phyloP scores from a whole-genome alignment of 176 grass and related monocot species.

The Oryza nivara region DNA sequence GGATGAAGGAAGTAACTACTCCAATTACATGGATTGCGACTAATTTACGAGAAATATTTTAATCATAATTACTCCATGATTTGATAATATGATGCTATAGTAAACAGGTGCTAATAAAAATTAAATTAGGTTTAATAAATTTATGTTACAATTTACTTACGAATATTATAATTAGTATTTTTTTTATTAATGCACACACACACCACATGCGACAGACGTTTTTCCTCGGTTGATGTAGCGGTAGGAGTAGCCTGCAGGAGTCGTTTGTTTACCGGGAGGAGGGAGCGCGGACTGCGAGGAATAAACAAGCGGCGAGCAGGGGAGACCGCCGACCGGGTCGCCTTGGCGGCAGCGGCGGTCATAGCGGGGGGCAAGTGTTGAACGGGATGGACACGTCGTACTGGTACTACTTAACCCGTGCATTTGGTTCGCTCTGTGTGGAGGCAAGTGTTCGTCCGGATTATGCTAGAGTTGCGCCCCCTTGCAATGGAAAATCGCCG shows the following conservation, averaged over 20 bases:
- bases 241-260: background rate
- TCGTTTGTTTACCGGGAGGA: conserved; percentile 31
- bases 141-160: too few relatives aligned
- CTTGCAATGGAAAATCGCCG: background rate
- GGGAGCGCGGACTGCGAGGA: conserved; percentile 30
- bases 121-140: too few relatives aligned
- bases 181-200: too few relatives aligned
- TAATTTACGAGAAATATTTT: too few relatives aligned
- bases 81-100: too few relatives aligned
- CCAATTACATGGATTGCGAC: too few relatives aligned
- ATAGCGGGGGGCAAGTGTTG: conserved; percentile 31
- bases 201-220: background rate
- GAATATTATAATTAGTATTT: too few relatives aligned
- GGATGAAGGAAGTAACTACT: too few relatives aligned
- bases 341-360: conserved; percentile 30
- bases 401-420: background rate
- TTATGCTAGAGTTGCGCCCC: background rate
- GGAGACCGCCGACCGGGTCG: conserved; percentile 30
- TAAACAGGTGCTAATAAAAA: too few relatives aligned
- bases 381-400: background rate
- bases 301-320: conserved; percentile 27
- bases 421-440: background rate
- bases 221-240: background rate
- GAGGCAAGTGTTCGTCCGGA: background rate
- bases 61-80: too few relatives aligned